Conservation (phyloP, 352 stramenopile genomes). For the Phytophthora palmivora region DNA sequence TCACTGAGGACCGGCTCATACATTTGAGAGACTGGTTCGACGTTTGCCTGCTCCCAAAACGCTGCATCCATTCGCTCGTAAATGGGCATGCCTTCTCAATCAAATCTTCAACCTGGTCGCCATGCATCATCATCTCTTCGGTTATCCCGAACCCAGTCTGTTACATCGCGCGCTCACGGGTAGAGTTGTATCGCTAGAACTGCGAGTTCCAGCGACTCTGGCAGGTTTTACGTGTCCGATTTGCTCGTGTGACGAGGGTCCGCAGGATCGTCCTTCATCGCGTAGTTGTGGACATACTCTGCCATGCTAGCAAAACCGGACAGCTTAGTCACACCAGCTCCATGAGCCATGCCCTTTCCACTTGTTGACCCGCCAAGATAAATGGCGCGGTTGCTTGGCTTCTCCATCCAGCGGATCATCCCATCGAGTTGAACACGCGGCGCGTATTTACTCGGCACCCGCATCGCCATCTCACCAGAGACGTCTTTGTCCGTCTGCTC, state of each 20-base stretch:
- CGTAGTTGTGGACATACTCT: not conserved
- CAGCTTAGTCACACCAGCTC: constrained; percentile 6
- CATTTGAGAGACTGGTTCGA: not conserved
- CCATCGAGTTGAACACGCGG: not conserved
- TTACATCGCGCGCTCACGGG: not conserved
- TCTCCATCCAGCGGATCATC: constrained; percentile 9
- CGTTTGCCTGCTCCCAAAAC: not conserved
- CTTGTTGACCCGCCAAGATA: not conserved
- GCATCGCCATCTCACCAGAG: too few species aligned
- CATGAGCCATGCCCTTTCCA: constrained; percentile 5
- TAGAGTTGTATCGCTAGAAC: constrained; percentile 5
- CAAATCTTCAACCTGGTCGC: not conserved
- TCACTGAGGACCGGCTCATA: not conserved
- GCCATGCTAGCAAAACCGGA: constrained; percentile 7
- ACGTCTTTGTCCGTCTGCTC: not conserved
- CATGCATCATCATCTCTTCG: not conserved
- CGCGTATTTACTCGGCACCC: not conserved
- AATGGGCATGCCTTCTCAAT: not conserved
- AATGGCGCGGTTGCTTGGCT: constrained; percentile 3
- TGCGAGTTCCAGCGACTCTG: constrained; percentile 11
- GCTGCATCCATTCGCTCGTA: constrained; percentile 1
- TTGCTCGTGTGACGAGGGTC: not conserved
- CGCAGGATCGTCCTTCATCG: not conserved
- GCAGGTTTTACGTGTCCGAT: not conserved
- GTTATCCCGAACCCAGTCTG: constrained; percentile 11